Evolutionary conservation across 129 eudicot genomes (phyloP).

Genomic region (Pulicaria dysenterica): DNA sequence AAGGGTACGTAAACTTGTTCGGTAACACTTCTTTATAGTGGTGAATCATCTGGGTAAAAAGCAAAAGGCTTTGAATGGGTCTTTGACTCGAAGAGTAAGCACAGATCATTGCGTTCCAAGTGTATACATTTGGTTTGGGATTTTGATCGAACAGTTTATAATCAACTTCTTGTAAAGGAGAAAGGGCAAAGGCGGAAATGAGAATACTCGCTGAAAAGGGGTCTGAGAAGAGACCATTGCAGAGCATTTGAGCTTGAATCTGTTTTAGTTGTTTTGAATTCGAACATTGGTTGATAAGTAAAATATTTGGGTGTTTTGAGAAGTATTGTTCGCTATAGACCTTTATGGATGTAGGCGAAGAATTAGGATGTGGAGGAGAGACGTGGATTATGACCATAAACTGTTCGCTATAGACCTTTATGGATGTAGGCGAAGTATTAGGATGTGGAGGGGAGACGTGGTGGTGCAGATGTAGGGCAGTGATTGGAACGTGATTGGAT

Average conservation of each 20-base stretch:
- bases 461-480: conserved; percentile 20
- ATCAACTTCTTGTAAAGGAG: conserved; percentile 41
- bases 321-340: conserved; percentile 51
- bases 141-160: conserved; percentile 72
- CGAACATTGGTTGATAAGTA: conserved; percentile 48
- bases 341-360: conserved; percentile 24
- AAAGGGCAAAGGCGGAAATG: conserved; percentile 36
- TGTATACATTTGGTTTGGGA: conserved; percentile 58
- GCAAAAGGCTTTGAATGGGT: conserved; percentile 40
- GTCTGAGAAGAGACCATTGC: conserved; percentile 56
- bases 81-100: conserved; percentile 55
- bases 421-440: conserved; percentile 7
- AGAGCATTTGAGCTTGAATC: conserved; percentile 77
- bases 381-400: no score
- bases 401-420: no score
- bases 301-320: conserved; percentile 53
- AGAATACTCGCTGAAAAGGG: conserved; percentile 70
- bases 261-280: conserved; percentile 54
- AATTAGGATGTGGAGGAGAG: conserved; percentile 22
- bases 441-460: conserved; percentile 25
- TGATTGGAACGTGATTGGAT: conserved; percentile 21
- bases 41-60: conserved; percentile 49
- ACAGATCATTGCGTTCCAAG: conserved; percentile 70
- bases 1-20: conserved; percentile 73
- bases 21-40: conserved; percentile 42